Base-by-base conservation (phyloP, 1,139 yeast species). In the Hansenula anomala region DNA sequence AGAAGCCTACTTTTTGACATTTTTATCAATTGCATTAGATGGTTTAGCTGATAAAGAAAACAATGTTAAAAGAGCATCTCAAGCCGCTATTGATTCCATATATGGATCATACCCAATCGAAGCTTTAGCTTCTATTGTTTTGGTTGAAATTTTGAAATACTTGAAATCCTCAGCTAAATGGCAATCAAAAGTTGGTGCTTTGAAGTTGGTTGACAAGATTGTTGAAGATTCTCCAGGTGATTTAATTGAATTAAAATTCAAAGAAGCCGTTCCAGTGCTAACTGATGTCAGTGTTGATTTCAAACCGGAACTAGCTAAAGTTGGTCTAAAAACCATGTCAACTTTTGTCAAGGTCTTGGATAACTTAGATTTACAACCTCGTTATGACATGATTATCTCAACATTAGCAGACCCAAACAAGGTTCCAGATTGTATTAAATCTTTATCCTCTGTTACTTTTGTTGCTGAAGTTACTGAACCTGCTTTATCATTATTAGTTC, bases 401-500 rank as follows among this genome's bases (percentile, higher is more conserved):
- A 92, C 97, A 37, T 74, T 92, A 61, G 88, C 95, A 36, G 86
- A 92, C 58, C 97, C 97, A 34, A 73, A 73, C 49, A 85, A 84
- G 59, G 95, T 90, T 37, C 85, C 96, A 42, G 84, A 80, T 44
- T 89, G 96, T 64, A 87, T 92, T 63, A 87, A 85, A 64, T 79
- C 90, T 37, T 74, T 92, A 47, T 84, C 96, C 2, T 86, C 95
- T 35, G 97, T 92, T 39, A 92, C 98, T 0, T 92, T 92, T 62
- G 98, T 92, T 37, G 96, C 98, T 36, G 98, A 92, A 68, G 98
- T 92, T 46, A 92, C 97, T 15, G 97, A 90, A 66, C 95, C 97
- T 9, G 94, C 96, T 8, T 72, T 92, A 51, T 78, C 97, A 5
- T 68, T 92, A 43, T 73, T 92, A 53, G 97, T 88, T 30, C 98